Evolutionary conservation across 2,329 filamentous ascomycete species (phyloP), one percentile per base, ranked within the genome.

Genomic region (Pseudogymnoascus sp.): DNA sequence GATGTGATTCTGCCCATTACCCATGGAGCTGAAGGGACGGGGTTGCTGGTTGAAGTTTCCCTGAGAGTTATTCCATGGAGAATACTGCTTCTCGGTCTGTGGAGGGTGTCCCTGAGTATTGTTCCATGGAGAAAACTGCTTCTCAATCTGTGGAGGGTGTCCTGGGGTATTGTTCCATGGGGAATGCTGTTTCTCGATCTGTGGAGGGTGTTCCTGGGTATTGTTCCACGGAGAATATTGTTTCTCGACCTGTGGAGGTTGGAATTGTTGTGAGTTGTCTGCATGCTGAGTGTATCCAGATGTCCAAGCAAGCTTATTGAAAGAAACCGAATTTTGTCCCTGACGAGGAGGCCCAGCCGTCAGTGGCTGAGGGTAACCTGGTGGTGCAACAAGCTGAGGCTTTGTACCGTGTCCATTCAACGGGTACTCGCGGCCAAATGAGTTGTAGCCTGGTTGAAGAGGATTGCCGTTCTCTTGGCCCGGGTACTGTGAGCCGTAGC

Each of bases 311-410:
- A 50, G 16, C 54, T 39, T 67, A 57, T 58, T 65, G 12, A 41
- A 37, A 16, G 59, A 50, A 11, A 33, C 47, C 8, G 60, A 61
- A 28, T 54, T 63, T 47, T 69, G 64, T 28, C 71, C 66, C 41
- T 71, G 69, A 25, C 71, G 69, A 43, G 71, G 71, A 57, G 71
- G 71, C 20, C 71, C 71, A 22, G 71, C 71, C n/a, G 70, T 72
- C 6, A 73, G 66, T 30, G 71, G 71, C 28, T 68, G 67, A 57
- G 69, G 70, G 35, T 69, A 70, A 59, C 69, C 70, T 30, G 38
- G 58, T 38, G 57, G 57, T 25, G 57, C 57, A 22, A 9, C n/a
- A 50, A 20, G 35, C 18, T 61, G 57, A 11, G 35, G n/a, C 12
- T 59, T 58, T 33, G 47, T 18, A 54, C 28, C 16, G 11, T 54